These are phyloP conservation scores for Thamnidium elegans DNA, from an alignment of 192 early-diverging fungal species.

Conservation along the genomic window DNA sequence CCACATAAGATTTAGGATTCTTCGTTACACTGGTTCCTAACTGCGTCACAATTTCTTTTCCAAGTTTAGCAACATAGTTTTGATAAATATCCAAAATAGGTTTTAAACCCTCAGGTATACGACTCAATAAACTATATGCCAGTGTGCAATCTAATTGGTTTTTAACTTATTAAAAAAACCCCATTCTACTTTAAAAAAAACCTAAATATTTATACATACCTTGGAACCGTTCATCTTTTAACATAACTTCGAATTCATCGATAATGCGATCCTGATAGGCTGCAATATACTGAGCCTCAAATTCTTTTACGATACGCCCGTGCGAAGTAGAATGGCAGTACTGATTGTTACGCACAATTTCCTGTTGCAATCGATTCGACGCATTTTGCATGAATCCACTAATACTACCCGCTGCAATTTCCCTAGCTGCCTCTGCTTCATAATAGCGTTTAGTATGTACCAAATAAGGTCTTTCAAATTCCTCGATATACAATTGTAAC, in stretches of 20 bases:
- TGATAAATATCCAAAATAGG: slow-evolving; percentile 63
- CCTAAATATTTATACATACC: too few species aligned
- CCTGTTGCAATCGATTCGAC: slow-evolving; percentile 57
- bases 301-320: slow-evolving; percentile 66
- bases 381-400: slow-evolving; percentile 72
- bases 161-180: too few species aligned
- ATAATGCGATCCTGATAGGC: slow-evolving; percentile 62
- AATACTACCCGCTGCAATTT: slow-evolving; percentile 54
- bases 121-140: slow-evolving; percentile 60
- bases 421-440: slow-evolving; percentile 56
- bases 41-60: slow-evolving; percentile 51
- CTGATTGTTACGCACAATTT: slow-evolving; percentile 54
- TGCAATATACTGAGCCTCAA: slow-evolving; percentile 70
- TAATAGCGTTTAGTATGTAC: slow-evolving; percentile 68
- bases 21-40: slow-evolving; percentile 30
- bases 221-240: slow-evolving; percentile 56
- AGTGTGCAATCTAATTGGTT: slow-evolving; percentile 58
- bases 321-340: slow-evolving; percentile 67
- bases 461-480: slow-evolving; percentile 75
- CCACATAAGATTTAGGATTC: slow-evolving; percentile 75
- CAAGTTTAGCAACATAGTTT: slow-evolving; percentile 57
- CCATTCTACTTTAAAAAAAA: too few species aligned
- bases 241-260: slow-evolving; percentile 68
- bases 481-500: slow-evolving; percentile 71
- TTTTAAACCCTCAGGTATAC: slow-evolving; percentile 62